Evolutionary conservation across 2,329 filamentous ascomycete genomes (phyloP).

Genomic region (Aspergillus aculeatinus): DNA sequence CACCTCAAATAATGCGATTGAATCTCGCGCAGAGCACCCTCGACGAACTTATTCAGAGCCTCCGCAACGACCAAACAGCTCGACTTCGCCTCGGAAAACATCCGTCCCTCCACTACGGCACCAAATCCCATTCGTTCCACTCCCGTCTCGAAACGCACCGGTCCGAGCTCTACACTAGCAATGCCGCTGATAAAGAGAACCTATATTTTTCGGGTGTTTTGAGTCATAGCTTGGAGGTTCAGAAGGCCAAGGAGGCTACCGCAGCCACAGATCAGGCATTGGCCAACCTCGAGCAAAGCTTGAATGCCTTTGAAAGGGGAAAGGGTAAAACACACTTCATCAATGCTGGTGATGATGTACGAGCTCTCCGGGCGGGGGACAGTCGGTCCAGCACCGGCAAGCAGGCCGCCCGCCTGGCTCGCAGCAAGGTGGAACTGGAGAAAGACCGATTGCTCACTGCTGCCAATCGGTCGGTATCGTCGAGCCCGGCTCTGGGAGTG

Average conservation of each 20-base stretch:
- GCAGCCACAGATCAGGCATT: constrained; percentile 60
- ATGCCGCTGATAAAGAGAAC: constrained; percentile 43
- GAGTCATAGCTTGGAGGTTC: constrained; percentile 57
- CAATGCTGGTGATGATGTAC: constrained; percentile 38
- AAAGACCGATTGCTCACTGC: constrained; percentile 43
- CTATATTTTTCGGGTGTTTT: constrained; percentile 58
- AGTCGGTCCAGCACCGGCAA: constrained; percentile 30
- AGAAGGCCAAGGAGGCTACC: constrained; percentile 55
- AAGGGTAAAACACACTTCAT: constrained; percentile 55
- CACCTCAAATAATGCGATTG: constrained; percentile 48
- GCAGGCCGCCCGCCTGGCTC: constrained; percentile 29
- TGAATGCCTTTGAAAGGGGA: constrained; percentile 59
- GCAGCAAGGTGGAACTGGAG: constrained; percentile 41
- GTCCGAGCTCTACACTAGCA: constrained; percentile 57
- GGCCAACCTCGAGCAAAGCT: constrained; percentile 58
- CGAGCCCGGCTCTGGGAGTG: constrained; percentile 42
- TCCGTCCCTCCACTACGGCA: constrained; percentile 58
- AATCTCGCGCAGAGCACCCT: constrained; percentile 46
- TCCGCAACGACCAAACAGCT: constrained; percentile 45
- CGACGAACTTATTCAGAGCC: constrained; percentile 46
- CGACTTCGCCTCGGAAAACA: constrained; percentile 50
- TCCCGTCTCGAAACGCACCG: constrained; percentile 54
- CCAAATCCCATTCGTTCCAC: constrained; percentile 56
- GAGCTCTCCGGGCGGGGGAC: constrained; percentile 37
- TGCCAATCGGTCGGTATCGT: constrained; percentile 41